Evolutionary conservation across 2,329 filamentous ascomycete species (phyloP), one percentile per base, ranked within the genome.

Genomic region (Diaporthe citri): DNA sequence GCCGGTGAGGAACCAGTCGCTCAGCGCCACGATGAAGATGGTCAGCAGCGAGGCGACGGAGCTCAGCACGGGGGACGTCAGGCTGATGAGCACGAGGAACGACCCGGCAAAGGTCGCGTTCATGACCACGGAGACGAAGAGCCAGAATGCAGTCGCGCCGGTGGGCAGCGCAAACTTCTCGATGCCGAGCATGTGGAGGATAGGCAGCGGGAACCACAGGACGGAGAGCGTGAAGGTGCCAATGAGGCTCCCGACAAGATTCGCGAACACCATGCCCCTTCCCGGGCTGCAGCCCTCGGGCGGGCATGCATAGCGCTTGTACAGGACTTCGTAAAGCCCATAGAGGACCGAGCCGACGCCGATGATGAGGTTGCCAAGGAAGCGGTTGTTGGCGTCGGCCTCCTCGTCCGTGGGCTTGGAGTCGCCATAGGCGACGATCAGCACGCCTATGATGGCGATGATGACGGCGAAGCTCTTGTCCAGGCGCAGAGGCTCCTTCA

Each of bases 261-360:
- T 98, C 80, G 97, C 96, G 79, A 99, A 98, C 76, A 98, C 92
- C 88, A 97, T 97, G 79, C 95, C 96, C n/a, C 96, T 92, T n/a
- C 90, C 91, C 0, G 97, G 91, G 57, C 91, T 93, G 72, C 93
- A 94, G 67, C 95, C 96, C 78, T 98, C 96, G 0, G 97, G 97
- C 15, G 97, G 97, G 82, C 97, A 99, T 20, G 96, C 96, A 75
- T 93, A 92, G 75, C 93, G 92, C 88, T 99, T 99, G 87, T 99
- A 99, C 52, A 99, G 84, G 8, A 99, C 97, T 84, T 99, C 97
- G 84, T 99, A 99, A 64, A 99, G 92, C 0, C 97, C 97, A 83
- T 99, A 99, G 25, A 99, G 89, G 9, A 99, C 92, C 78, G 94
- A 97, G 13, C 97, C 97, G 34, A 95, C 85, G 48, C 96, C 96